A percentile compares a stretch with the other conserved stretches of the same genome.
Conservation (phyloP, 371 early-diverging fungal genomes). For the Actinomortierella wolfii region DNA sequence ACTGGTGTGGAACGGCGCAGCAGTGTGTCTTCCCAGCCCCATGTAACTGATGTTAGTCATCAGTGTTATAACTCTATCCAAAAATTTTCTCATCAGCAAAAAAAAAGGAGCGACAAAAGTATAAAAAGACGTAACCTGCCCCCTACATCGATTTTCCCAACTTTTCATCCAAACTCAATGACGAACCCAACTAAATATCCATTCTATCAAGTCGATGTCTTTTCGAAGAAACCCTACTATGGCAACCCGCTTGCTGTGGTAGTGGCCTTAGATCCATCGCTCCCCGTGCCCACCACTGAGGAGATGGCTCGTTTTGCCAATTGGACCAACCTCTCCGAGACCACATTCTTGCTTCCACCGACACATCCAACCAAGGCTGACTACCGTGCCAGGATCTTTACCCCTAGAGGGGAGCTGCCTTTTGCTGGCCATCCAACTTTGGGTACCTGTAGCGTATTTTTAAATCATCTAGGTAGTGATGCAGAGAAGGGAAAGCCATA, state of each 20-base stretch:
- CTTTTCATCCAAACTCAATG: background rate
- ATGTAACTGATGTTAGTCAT: too few relatives aligned
- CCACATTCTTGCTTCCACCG: conserved; percentile 30
- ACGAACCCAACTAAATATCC: conserved; percentile 16
- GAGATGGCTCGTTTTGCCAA: conserved; percentile 27
- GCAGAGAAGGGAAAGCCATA: background rate
- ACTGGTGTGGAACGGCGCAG: too few relatives aligned
- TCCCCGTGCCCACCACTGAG: conserved; percentile 16
- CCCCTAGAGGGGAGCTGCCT: conserved; percentile 16
- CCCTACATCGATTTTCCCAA: too few relatives aligned
- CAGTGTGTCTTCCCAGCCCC: too few relatives aligned
- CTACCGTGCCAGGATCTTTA: conserved; percentile 26
- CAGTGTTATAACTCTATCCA: too few relatives aligned
- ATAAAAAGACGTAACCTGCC: too few relatives aligned
- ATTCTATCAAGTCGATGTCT: conserved; percentile 31
- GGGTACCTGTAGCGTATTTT: conserved; percentile 19
- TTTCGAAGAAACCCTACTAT: conserved; percentile 19
- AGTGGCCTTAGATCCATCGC: conserved; percentile 17
- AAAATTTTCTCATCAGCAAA: too few relatives aligned
- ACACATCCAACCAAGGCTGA: conserved; percentile 25
- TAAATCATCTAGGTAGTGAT: conserved; percentile 10
- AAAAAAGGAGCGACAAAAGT: too few relatives aligned
- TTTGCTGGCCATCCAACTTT: conserved; percentile 33
- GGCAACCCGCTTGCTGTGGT: conserved; percentile 34
- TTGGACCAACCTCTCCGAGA: conserved; percentile 37